Evolutionary conservation across 495 filamentous ascomycete species (phyloP), one percentile per base, ranked within the genome.

Genomic region (Penicillium herquei): DNA sequence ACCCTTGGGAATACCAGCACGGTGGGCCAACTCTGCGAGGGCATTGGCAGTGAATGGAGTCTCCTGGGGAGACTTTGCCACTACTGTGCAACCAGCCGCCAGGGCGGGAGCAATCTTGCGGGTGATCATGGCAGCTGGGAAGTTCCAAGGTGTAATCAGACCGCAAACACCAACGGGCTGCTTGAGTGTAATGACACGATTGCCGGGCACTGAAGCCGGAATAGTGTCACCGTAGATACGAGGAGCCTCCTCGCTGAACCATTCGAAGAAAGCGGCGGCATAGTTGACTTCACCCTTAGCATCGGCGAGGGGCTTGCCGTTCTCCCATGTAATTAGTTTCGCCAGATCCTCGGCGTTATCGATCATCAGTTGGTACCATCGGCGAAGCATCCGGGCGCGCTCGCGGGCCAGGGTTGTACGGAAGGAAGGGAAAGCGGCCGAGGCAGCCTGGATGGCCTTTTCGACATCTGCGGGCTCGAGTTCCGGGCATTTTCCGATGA

Each of bases 131-230:
- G 92, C 92, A 7, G 88, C 87, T 3, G 92, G 92, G 72, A 95
- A 96, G 74, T 96, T 96, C 92, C 92, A 96, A 21, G 94, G 94
- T 17, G 94, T 97, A 67, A 98, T 96, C 33, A 98, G 76, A 11
- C 91, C 93, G 63, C 90, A 95, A 11, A 98, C 93, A 58, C 94
- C 94, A 43, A 98, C 84, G 6, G 94, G 93, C 71, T 97, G 85
- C 70, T 89, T 90, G 18, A 89, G 67, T 0, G 89, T 93, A 31
- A 89, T 80, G 3, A 92, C 78, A n/a, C 90, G 80, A 74, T 91
- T 92, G 0, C 82, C 85, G 0, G 85, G 71, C 6, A 87, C 71
- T 8, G 83, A 81, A 17, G 87, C 77, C 8, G 87, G 84, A 56
- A 96, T 96, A 17, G 87, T 90, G 53, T 87, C 85, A 7, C 88